Percentiles rank a stretch among this genome's conserved stretches.
Conservation (phyloP, 768 basidiomycete species). For the Collybia mongolica region DNA sequence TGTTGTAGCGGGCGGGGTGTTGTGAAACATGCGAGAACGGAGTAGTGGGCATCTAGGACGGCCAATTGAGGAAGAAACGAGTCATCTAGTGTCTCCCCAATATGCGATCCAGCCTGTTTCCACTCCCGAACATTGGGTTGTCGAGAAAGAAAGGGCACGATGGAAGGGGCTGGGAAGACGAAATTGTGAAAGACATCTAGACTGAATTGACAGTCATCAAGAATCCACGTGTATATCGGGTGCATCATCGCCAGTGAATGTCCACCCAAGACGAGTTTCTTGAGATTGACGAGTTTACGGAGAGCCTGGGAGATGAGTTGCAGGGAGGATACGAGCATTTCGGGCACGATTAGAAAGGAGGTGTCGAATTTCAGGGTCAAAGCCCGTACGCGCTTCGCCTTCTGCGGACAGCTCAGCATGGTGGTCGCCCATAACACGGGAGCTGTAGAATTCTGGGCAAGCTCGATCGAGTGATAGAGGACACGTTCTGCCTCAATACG, state of each 20-base stretch:
- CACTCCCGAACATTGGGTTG: constrained; percentile 13
- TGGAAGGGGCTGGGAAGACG: constrained; percentile 14
- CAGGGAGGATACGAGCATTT: constrained; percentile 13
- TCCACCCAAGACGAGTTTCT: constrained; percentile 13
- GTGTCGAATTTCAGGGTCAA: constrained; percentile 17
- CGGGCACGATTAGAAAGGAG: constrained; percentile 17
- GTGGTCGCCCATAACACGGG: constrained; percentile 17
- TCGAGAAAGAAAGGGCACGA: constrained; percentile 14
- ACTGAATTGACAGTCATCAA: constrained; percentile 17
- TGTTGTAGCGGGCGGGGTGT: constrained; percentile 9
- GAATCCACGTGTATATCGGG: constrained; percentile 17
- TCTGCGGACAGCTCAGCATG: constrained; percentile 10
- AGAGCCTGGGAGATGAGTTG: constrained; percentile 15
- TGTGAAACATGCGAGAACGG: constrained; percentile 9
- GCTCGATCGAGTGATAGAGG: constrained; percentile 15
- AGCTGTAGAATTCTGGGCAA: constrained; percentile 11
- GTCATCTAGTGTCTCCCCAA: constrained; percentile 6
- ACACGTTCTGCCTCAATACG: constrained; percentile 15
- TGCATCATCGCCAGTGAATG: constrained; percentile 20
- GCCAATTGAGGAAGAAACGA: constrained; percentile 11
- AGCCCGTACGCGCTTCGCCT: constrained; percentile 11
- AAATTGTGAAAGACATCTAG: constrained; percentile 15
- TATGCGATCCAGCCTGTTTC: constrained; percentile 12
- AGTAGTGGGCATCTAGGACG: constrained; percentile 12
- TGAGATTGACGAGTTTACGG: constrained; percentile 10